Evolutionary conservation across 176 grass and related monocot genomes (phyloP), one percentile per base, ranked within the genome.

Genomic region (Oryza coarctata): DNA sequence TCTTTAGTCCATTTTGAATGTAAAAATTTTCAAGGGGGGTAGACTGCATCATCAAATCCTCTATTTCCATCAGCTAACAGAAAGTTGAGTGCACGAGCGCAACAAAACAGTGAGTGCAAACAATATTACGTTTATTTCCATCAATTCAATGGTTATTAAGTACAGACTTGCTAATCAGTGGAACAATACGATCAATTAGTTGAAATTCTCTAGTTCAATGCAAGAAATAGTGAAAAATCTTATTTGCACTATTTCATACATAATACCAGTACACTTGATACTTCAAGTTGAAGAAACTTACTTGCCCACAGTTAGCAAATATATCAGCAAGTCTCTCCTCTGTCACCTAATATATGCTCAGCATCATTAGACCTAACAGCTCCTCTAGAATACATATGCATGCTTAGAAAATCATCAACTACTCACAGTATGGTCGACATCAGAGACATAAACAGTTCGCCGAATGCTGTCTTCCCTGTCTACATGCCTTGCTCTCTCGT

Each of bases 271-370:
- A 40, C 14, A 23, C 33, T 63, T 15, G 41, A 81, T 18, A 17
- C 18, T 86, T 82, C 58, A 9, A 71, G 32, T 69, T 70, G 17
- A 74, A 74, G 27, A 27, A 88, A 86, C 88, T 93, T 89, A 97
- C 95, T 79, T 93, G 92, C 13, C 95, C 95, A 84, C 92, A 97
- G n/a, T 64, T 90, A 75, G 86, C 28, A 88, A 97, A 97, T 68
- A 94, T 89, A 76, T 97, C 95, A 65, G 95, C 95, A 91, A 97
- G 95, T 81, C 83, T 94, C 80, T 97, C 95, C 86, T 97, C 95
- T 10, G 95, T 98, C 61, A 98, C 95, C 95, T 98, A 86, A 68
- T 27, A 91, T 25, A 87, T 64, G 57, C 9, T 67, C 62, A 75
- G 41, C 84, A 72, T 63, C 65, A 79, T 89, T 68, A 83, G 75